Conservation (phyloP, 176 grass and related monocot species). For the Eleusine coracana region DNA sequence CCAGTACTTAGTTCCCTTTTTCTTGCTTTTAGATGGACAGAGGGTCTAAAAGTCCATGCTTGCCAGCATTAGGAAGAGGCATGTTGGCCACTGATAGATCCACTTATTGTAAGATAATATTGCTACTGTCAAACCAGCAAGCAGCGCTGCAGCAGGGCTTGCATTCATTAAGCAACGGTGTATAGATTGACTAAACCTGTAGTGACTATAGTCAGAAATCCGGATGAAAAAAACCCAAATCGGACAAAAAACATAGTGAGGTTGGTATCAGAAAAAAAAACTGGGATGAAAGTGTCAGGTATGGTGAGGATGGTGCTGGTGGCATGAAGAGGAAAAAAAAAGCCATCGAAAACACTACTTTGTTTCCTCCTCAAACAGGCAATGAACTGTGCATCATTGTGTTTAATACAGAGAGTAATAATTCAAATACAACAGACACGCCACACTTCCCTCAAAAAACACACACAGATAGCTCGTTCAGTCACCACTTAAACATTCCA, state of each 20-base stretch:
- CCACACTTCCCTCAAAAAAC: background rate
- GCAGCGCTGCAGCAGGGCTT: background rate
- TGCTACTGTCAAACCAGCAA: constrained; percentile 10
- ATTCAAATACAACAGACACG: background rate
- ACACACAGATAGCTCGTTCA: background rate
- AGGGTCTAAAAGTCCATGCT: constrained; percentile 4
- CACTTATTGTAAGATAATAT: background rate
- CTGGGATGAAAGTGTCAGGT: constrained; percentile 17
- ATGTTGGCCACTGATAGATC: background rate
- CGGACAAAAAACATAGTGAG: constrained; percentile 2
- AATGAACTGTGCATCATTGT: background rate
- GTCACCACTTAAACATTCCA: background rate
- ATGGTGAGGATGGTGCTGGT: constrained; percentile 21
- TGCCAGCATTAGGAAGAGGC: background rate
- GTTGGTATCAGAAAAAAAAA: background rate
- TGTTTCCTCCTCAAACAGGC: background rate
- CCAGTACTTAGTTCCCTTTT: background rate
- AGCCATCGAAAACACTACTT: background rate
- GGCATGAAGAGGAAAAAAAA: background rate
- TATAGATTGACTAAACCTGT: background rate
- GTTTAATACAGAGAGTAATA: background rate
- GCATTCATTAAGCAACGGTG: constrained; percentile 5
- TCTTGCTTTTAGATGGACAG: background rate
- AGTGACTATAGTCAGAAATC: background rate
- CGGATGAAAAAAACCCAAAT: background rate